Conservation (phyloP, 768 basidiomycete genomes). For the Suillus occidentalis region DNA sequence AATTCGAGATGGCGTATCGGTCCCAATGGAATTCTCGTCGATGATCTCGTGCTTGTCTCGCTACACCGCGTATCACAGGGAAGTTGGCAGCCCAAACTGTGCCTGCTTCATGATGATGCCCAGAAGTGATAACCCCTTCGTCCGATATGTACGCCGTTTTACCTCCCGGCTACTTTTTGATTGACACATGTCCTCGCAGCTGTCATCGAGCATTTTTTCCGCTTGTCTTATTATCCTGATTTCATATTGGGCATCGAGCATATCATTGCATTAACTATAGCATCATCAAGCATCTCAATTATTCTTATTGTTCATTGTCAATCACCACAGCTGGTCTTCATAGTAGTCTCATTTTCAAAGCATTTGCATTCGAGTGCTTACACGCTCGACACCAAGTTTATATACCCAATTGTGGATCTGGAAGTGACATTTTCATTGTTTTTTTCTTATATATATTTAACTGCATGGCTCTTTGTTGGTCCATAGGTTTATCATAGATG, state of each 20-base stretch:
- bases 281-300: not conserved
- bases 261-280: not conserved
- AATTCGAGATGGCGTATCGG: slow-evolving; percentile 25
- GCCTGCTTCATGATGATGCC: slow-evolving; percentile 34
- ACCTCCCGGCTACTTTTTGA: not conserved
- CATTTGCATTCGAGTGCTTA: slow-evolving; percentile 4
- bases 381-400: not conserved
- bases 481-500: not conserved
- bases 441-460: not conserved
- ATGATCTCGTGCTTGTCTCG: slow-evolving; percentile 55
- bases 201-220: not conserved
- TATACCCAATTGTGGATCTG: not conserved
- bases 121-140: not conserved
- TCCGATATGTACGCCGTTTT: not conserved
- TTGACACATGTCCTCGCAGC: not conserved
- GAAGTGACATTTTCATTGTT: not conserved
- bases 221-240: not conserved
- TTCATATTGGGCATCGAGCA: not conserved
- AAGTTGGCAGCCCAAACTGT: slow-evolving; percentile 75
- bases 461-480: not conserved
- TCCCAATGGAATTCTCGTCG: slow-evolving; percentile 22
- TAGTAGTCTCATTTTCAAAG: not conserved
- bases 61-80: slow-evolving; percentile 79
- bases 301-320: not conserved
- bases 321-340: not conserved